These are phyloP conservation scores for Clarireedia homoeocarpa DNA, from an alignment of 2,329 filamentous ascomycete genomes.

Conservation along the genomic window DNA sequence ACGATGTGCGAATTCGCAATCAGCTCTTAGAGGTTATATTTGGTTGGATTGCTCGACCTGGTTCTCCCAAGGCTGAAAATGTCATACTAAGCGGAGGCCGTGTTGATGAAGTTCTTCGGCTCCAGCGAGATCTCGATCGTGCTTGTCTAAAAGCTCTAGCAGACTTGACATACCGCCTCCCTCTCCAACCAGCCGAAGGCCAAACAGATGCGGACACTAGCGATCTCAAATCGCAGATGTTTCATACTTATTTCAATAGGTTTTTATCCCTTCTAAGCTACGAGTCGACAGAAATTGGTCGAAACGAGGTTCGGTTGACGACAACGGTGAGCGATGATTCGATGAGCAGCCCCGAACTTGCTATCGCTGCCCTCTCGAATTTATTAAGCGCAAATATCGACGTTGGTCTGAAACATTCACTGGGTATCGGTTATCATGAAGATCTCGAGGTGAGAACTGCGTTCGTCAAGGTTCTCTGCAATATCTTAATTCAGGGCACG, in stretches of 20 bases:
- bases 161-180: constrained; percentile 57
- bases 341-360: constrained; percentile 50
- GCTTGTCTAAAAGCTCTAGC: constrained; percentile 59
- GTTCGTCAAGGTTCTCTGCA: constrained; percentile 62
- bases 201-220: constrained; percentile 59
- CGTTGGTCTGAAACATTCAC: constrained; percentile 60
- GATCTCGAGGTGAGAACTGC: constrained; percentile 62
- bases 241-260: constrained; percentile 63
- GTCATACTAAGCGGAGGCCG: constrained; percentile 34
- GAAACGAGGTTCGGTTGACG: constrained; percentile 35
- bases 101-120: constrained; percentile 47
- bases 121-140: constrained; percentile 59
- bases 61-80: constrained; percentile 39
- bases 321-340: constrained; percentile 43
- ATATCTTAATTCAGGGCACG: constrained; percentile 63
- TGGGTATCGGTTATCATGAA: constrained; percentile 64
- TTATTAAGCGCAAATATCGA: constrained; percentile 64
- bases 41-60: constrained; percentile 58
- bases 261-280: constrained; percentile 59
- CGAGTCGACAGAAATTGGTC: constrained; percentile 40
- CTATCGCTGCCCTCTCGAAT: constrained; percentile 61
- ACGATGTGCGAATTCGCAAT: constrained; percentile 62
- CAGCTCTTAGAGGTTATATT: constrained; percentile 61
- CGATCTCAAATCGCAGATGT: constrained; percentile 63
- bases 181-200: constrained; percentile 56